Evolutionary conservation across 768 basidiomycete species (phyloP).

Genomic region (Pleurotus pulmonarius): DNA sequence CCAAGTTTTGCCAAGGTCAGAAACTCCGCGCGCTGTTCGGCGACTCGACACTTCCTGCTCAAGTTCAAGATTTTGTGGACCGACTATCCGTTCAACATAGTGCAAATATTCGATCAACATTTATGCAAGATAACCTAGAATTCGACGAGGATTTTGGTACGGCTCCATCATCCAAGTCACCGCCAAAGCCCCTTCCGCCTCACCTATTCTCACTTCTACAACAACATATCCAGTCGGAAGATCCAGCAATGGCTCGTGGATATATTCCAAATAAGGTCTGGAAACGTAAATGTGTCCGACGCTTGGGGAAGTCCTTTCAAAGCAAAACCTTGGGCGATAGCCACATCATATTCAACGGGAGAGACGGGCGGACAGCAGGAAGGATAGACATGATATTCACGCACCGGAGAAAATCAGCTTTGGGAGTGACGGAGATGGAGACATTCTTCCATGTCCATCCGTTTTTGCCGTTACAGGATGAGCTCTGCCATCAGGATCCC

Average conservation of each 20-base stretch:
- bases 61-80: background rate
- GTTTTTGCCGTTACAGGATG: background rate
- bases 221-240: background rate
- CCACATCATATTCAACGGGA: constrained; percentile 7
- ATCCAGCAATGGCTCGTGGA: background rate
- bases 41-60: background rate
- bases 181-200: background rate
- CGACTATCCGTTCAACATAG: constrained; percentile 8
- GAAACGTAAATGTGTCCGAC: background rate
- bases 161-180: background rate
- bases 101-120: constrained; percentile 13
- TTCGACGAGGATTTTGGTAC: constrained; percentile 8
- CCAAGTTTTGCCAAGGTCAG: constrained; percentile 18
- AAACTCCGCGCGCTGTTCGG: constrained; percentile 15
- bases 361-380: constrained; percentile 6
- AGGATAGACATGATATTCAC: constrained; percentile 8
- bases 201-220: background rate
- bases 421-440: background rate
- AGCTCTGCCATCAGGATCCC: background rate
- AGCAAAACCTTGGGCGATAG: background rate
- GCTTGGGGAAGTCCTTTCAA: background rate
- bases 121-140: constrained; percentile 9
- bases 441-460: constrained; percentile 4
- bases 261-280: background rate
- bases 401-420: background rate